Evolutionary conservation across 345 rosid genomes (phyloP).

Genomic region (Brassica juncea): DNA sequence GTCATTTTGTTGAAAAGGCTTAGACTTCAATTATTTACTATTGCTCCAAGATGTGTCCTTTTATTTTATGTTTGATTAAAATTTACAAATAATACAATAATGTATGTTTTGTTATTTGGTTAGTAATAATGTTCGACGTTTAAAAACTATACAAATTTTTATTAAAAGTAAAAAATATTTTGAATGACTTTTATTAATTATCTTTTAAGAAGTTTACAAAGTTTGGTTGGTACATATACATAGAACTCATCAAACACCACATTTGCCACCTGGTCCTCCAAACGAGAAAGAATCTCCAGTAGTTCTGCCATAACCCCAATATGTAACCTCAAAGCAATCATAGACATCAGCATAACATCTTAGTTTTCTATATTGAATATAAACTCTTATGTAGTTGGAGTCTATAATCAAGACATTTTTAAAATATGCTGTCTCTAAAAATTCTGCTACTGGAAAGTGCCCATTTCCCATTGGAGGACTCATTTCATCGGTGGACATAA

Average conservation of each 20-base stretch:
- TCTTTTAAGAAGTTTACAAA: background rate
- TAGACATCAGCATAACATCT: background rate
- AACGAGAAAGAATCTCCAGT: background rate
- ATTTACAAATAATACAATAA: background rate
- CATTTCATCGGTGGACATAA: background rate
- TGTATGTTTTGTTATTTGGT: background rate
- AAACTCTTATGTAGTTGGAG: background rate
- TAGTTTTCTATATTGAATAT: background rate
- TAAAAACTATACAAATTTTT: too few relatives aligned
- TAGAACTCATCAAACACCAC: constrained; percentile 1
- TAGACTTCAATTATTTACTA: background rate
- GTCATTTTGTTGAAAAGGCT: background rate
- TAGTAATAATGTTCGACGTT: background rate
- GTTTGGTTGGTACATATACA: background rate
- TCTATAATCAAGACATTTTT: background rate
- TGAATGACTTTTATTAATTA: background rate
- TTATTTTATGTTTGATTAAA: too few relatives aligned
- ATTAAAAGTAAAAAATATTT: background rate
- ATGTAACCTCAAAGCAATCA: background rate
- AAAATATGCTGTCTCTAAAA: background rate
- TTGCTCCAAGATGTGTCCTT: background rate
- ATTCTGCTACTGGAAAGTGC: background rate
- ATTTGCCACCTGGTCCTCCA: constrained; percentile 33
- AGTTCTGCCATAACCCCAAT: background rate
- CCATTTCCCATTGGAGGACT: constrained; percentile 37